Evolutionary conservation across 192 early-diverging fungal species (phyloP).

Genomic region (Backusella australiensis): DNA sequence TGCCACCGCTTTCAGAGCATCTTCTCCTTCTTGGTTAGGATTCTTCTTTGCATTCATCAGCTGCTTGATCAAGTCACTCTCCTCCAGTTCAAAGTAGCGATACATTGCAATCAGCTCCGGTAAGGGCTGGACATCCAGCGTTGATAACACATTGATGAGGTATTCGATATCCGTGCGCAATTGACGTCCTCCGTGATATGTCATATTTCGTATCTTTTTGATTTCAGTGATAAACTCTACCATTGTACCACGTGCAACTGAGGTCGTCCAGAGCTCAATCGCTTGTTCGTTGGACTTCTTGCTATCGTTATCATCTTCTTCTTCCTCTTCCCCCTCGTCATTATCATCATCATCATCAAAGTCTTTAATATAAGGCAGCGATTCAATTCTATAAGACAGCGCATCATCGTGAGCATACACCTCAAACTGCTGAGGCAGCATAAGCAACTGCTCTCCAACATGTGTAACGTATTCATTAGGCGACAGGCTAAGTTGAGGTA

Average conservation of each 20-base stretch:
- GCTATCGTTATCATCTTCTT: conserved; percentile 28
- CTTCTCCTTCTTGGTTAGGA: conserved; percentile 1
- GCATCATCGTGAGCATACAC: conserved; percentile 55
- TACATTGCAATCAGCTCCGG: conserved; percentile 13
- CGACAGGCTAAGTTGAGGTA: conserved; percentile 53
- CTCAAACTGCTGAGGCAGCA: conserved; percentile 69
- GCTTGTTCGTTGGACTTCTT: conserved; percentile 48
- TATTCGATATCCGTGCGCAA: conserved; percentile 65
- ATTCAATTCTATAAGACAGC: conserved; percentile 43
- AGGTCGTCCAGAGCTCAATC: conserved; percentile 56
- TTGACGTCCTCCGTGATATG: conserved; percentile 52
- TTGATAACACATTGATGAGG: conserved; percentile 46
- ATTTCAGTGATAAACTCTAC: conserved; percentile 37
- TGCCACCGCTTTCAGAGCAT: conserved; percentile 1
- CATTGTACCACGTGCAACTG: conserved; percentile 62
- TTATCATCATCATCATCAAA: background rate
- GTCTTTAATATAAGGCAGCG: conserved; percentile 33
- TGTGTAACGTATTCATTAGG: conserved; percentile 68
- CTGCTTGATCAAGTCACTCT: background rate
- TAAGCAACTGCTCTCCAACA: conserved; percentile 65
- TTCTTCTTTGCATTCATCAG: conserved; percentile 6
- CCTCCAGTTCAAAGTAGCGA: conserved; percentile 13
- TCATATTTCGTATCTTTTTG: conserved; percentile 37
- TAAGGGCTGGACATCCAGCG: conserved; percentile 26
- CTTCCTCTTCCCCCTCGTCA: conserved; percentile 10